These are phyloP conservation scores for Auxenochlorella protothecoides DNA, from an alignment of 139 green algal species.

Conservation along the genomic window DNA sequence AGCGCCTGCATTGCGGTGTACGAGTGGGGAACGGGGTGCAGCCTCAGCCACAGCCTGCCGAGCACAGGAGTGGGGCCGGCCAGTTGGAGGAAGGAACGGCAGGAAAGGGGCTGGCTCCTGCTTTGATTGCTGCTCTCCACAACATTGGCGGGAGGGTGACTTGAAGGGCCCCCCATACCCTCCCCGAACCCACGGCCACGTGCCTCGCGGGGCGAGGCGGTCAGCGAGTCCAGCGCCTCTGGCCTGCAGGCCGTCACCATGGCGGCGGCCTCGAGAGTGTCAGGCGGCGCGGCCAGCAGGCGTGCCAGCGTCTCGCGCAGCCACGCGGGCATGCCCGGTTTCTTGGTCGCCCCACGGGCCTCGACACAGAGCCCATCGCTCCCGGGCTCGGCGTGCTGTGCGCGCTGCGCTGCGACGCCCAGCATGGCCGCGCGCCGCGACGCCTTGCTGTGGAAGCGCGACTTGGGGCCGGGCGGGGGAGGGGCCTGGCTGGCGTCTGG, in stretches of 20 bases:
- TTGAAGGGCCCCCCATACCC: too few species aligned
- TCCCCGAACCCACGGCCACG: background rate
- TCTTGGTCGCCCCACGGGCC: too few species aligned
- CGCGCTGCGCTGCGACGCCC: background rate
- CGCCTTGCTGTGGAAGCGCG: conserved; percentile 5
- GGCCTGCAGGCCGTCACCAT: conserved; percentile 21
- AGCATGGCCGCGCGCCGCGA: conserved; percentile 9
- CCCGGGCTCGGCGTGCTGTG: background rate
- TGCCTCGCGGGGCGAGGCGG: conserved; percentile 14
- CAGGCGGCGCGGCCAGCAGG: conserved; percentile 4
- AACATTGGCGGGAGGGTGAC: too few species aligned
- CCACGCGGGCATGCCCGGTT: conserved; percentile 1
- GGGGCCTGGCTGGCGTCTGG: background rate
- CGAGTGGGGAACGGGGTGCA: too few species aligned
- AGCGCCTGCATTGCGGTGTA: conserved; percentile 5
- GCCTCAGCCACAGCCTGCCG: too few species aligned
- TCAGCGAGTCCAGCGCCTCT: conserved; percentile 13
- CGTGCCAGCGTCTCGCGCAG: conserved; percentile 1
- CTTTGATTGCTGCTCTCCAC: too few species aligned
- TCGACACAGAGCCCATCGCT: background rate
- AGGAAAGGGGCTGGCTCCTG: too few species aligned
- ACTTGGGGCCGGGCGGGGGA: background rate
- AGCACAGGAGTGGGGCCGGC: too few species aligned
- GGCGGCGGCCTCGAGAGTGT: background rate
- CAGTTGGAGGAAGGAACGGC: too few species aligned